Evolutionary conservation across 257 asterid species (phyloP).

Genomic region (Cynanchum wilfordii): DNA sequence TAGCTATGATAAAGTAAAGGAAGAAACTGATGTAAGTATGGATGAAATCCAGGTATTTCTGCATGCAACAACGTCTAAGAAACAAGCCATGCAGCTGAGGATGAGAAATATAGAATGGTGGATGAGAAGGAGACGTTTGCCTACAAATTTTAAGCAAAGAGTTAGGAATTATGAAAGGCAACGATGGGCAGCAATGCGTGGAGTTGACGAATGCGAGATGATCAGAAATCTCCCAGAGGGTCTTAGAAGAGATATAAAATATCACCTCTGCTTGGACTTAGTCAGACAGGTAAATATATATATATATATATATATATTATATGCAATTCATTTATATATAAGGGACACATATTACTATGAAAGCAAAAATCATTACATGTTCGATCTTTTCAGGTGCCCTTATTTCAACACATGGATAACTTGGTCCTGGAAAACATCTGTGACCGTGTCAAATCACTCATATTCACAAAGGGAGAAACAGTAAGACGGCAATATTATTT

Average conservation of each 20-base stretch:
- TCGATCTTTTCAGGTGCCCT: slow-evolving; percentile 55
- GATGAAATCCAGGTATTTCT: slow-evolving; percentile 55
- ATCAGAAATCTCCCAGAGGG: slow-evolving; percentile 87
- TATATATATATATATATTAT: too few relatives aligned
- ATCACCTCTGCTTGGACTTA: slow-evolving; percentile 87
- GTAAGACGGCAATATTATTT: slow-evolving; percentile 25
- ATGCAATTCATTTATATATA: too few relatives aligned
- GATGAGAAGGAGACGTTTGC: slow-evolving; percentile 86
- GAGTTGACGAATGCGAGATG: slow-evolving; percentile 91
- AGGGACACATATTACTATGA: neutral
- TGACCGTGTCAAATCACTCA: slow-evolving; percentile 87
- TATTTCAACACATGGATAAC: slow-evolving; percentile 94
- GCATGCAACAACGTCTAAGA: slow-evolving; percentile 96
- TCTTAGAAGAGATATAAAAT: slow-evolving; percentile 83
- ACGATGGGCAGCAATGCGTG: slow-evolving; percentile 96
- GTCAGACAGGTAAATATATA: slow-evolving; percentile 57
- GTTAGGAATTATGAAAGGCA: slow-evolving; percentile 88
- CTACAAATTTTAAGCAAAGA: slow-evolving; percentile 54
- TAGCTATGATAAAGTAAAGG: neutral
- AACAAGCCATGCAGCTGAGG: slow-evolving; percentile 92
- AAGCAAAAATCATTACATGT: neutral
- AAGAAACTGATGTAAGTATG: neutral
- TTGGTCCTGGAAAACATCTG: slow-evolving; percentile 89
- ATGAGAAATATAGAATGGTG: slow-evolving; percentile 98
- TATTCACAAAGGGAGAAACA: slow-evolving; percentile 90